A percentile compares a stretch with the other conserved stretches of the same genome.
These are phyloP conservation scores for Hanseniaspora jakobsenii DNA, from an alignment of 805 yeast species.

Conservation along the genomic window DNA sequence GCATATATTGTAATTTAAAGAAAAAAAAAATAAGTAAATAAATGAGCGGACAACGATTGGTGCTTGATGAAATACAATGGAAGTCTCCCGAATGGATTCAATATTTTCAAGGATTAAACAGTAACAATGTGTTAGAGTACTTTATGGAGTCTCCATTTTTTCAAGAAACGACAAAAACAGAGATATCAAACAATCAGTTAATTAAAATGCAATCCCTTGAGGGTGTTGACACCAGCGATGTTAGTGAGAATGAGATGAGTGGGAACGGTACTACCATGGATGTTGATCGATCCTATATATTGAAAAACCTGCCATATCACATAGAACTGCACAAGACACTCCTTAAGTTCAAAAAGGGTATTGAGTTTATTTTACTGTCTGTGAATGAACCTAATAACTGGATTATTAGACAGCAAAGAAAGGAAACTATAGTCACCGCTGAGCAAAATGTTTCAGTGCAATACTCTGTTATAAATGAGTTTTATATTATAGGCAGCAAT, in stretches of 20 bases:
- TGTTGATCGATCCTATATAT: slow-evolving; percentile 17
- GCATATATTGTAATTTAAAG: neutral
- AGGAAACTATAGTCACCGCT: slow-evolving; percentile 35
- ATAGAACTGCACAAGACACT: slow-evolving; percentile 44
- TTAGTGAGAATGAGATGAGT: slow-evolving; percentile 4
- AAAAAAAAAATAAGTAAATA: neutral
- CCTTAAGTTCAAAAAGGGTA: slow-evolving; percentile 58
- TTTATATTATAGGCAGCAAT: slow-evolving; percentile 82
- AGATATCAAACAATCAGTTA: slow-evolving; percentile 72
- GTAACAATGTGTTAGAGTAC: slow-evolving; percentile 85
- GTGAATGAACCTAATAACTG: slow-evolving; percentile 86
- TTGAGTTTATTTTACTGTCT: slow-evolving; percentile 65
- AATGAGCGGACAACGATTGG: slow-evolving; percentile 74
- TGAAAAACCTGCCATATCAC: slow-evolving; percentile 24
- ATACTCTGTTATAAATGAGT: slow-evolving; percentile 43
- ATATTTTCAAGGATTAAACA: slow-evolving; percentile 61
- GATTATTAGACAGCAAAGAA: slow-evolving; percentile 71
- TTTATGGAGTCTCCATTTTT: slow-evolving; percentile 90
- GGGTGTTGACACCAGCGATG: slow-evolving; percentile 10
- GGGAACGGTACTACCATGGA: slow-evolving; percentile 15
- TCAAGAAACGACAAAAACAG: slow-evolving; percentile 48
- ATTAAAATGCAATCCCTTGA: slow-evolving; percentile 81
- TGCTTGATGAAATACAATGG: slow-evolving; percentile 88
- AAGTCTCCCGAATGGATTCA: slow-evolving; percentile 96
- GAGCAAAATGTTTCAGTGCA: slow-evolving; percentile 34